Evolutionary conservation across 2,329 filamentous ascomycete species (phyloP).

Genomic region (Fusarium torulosum): DNA sequence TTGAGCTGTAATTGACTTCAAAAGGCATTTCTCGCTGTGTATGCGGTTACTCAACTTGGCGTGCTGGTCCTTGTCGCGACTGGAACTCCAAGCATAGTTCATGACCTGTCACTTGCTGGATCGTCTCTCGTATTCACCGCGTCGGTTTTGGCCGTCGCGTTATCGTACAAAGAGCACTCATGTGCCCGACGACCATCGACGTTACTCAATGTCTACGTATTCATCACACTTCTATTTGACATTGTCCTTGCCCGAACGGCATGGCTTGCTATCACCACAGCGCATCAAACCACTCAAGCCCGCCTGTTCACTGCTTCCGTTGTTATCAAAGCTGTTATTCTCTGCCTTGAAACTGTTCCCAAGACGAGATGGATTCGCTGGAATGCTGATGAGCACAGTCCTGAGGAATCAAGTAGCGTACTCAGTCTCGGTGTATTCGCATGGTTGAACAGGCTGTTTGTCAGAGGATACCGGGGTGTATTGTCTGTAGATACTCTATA

Average conservation of each 20-base stretch:
- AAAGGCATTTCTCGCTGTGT: conserved; percentile 45
- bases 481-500: conserved; percentile 53
- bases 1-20: background rate
- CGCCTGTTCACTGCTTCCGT: conserved; percentile 54
- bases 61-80: conserved; percentile 50
- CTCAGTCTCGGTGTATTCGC: conserved; percentile 51
- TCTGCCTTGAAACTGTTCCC: conserved; percentile 55
- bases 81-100: conserved; percentile 25
- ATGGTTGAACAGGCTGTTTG: conserved; percentile 54
- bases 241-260: conserved; percentile 57
- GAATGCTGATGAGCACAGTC: conserved; percentile 56
- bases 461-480: conserved; percentile 53
- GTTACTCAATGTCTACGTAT: conserved; percentile 57
- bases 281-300: conserved; percentile 37
- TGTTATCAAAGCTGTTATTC: conserved; percentile 51
- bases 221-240: conserved; percentile 60
- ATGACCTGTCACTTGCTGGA: conserved; percentile 47
- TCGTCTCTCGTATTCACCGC: conserved; percentile 46
- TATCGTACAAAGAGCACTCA: conserved; percentile 55
- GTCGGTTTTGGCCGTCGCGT: conserved; percentile 45
- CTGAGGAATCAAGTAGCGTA: conserved; percentile 53
- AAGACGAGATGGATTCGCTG: conserved; percentile 57
- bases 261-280: conserved; percentile 52
- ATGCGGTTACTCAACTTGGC: conserved; percentile 50
- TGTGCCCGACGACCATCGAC: conserved; percentile 57